Percentiles rank a stretch among this genome's conserved stretches.
Conservation (phyloP, 306 rosid species). For the Acacia crassicarpa region DNA sequence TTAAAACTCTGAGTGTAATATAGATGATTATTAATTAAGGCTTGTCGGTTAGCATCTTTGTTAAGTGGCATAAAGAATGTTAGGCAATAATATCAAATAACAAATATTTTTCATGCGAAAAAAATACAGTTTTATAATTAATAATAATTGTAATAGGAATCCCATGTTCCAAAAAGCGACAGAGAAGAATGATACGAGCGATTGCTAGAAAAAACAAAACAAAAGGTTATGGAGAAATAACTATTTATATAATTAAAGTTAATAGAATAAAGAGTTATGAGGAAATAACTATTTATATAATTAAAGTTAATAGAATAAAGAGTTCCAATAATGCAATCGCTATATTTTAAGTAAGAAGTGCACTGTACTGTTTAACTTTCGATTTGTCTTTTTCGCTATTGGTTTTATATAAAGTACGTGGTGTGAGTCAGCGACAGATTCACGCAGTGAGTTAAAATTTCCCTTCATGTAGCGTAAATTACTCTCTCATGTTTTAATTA, state of each 20-base stretch:
- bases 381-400: conserved; percentile 8
- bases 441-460: too few relatives aligned
- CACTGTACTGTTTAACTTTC: not conserved
- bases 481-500: too few relatives aligned
- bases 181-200: conserved; percentile 10
- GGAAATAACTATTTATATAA: not conserved
- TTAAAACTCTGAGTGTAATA: not conserved
- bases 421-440: too few relatives aligned
- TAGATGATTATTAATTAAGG: not conserved
- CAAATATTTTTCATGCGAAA: not conserved
- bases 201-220: conserved; percentile 9
- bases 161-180: not conserved
- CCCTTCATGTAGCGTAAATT: too few relatives aligned
- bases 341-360: conserved; percentile 13
- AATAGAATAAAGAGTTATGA: conserved; percentile 4
- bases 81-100: not conserved
- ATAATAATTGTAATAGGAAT: not conserved
- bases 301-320: not conserved
- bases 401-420: too few relatives aligned
- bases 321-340: not conserved
- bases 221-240: conserved; percentile 18
- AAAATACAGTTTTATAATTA: not conserved
- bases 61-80: not conserved
- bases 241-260: not conserved
- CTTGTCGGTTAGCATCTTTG: not conserved